These are phyloP conservation scores for Macadamia tetraphylla DNA, from an alignment of 164 flowering plant genomes.

Conservation along the genomic window DNA sequence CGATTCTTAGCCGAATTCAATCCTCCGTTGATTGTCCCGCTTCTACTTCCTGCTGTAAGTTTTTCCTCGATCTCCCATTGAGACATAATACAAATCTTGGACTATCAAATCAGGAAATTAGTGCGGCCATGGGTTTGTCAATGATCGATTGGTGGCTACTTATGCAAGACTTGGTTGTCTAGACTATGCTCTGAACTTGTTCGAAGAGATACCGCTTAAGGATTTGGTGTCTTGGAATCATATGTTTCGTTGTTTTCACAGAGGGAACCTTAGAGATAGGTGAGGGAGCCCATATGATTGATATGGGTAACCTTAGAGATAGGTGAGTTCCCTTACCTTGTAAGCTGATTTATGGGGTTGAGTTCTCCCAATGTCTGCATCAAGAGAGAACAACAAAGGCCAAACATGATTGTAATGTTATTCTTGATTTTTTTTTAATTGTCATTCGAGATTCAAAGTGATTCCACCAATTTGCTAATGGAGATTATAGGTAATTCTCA, in stretches of 20 bases:
- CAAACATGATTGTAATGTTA: slow-evolving; percentile 22
- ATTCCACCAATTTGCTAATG: no score
- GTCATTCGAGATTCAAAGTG: no score
- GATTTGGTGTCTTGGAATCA: slow-evolving; percentile 17
- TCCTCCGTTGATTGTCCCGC: no score
- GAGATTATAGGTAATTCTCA: no score
- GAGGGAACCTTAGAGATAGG: slow-evolving; percentile 6
- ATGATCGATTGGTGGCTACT: slow-evolving; percentile 26
- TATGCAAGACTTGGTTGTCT: slow-evolving; percentile 15
- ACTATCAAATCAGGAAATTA: slow-evolving; percentile 26
- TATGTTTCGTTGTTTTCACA: slow-evolving; percentile 8
- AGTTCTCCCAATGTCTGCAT: no score
- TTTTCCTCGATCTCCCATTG: slow-evolving; percentile 19
- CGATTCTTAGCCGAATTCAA: not conserved
- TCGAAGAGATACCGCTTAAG: slow-evolving; percentile 17
- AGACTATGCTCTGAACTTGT: slow-evolving; percentile 9
- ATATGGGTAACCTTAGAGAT: no score
- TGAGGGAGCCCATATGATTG: no score
- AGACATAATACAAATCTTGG: slow-evolving; percentile 20
- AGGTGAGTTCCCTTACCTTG: no score
- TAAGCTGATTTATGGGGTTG: no score
- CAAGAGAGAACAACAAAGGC: slow-evolving; percentile 14
- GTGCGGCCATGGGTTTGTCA: slow-evolving; percentile 28
- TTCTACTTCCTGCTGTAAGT: not conserved
- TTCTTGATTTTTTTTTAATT: slow-evolving; percentile 13